Conservation (phyloP, 1,139 yeast species). For the Candida sanyaensis region DNA sequence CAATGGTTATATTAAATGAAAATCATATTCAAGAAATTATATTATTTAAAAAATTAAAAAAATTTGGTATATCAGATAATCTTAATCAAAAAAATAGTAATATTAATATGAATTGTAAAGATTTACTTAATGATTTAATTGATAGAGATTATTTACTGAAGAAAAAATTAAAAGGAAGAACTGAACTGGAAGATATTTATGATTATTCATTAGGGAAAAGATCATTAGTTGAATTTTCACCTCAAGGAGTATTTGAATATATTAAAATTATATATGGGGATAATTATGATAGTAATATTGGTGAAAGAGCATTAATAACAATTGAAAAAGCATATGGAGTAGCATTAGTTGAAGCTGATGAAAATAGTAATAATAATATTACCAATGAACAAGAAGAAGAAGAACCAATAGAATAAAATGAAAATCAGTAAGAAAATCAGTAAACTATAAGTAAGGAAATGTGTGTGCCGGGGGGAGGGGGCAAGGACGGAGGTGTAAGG, state of each 20-base stretch:
- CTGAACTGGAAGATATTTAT: constrained; percentile 18
- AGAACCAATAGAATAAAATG: too few relatives aligned
- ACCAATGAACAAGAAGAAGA: too few relatives aligned
- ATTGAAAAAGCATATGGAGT: constrained; percentile 29
- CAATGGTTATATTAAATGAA: constrained; percentile 34
- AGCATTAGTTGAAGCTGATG: constrained; percentile 9
- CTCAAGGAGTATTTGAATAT: constrained; percentile 28
- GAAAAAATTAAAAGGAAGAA: constrained; percentile 15
- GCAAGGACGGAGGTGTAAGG: too few relatives aligned
- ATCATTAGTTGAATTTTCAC: constrained; percentile 35
- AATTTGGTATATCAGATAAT: constrained; percentile 33
- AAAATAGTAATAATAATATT: constrained; percentile 3
- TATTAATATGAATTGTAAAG: constrained; percentile 23
- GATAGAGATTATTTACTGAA: constrained; percentile 32
- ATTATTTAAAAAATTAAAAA: constrained; percentile 21
- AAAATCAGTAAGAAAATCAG: too few relatives aligned
- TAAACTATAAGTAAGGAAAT: too few relatives aligned
- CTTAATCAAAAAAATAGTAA: constrained; percentile 24
- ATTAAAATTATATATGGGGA: constrained; percentile 30
- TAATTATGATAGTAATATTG: constrained; percentile 22
- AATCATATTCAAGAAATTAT: constrained; percentile 34
- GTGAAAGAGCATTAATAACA: constrained; percentile 26
- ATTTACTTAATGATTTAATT: constrained; percentile 32
- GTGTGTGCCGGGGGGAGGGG: too few relatives aligned
- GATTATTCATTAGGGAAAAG: constrained; percentile 37